phyloP scores from a whole-genome alignment of 805 yeast species.

The Pichia nakasei region DNA sequence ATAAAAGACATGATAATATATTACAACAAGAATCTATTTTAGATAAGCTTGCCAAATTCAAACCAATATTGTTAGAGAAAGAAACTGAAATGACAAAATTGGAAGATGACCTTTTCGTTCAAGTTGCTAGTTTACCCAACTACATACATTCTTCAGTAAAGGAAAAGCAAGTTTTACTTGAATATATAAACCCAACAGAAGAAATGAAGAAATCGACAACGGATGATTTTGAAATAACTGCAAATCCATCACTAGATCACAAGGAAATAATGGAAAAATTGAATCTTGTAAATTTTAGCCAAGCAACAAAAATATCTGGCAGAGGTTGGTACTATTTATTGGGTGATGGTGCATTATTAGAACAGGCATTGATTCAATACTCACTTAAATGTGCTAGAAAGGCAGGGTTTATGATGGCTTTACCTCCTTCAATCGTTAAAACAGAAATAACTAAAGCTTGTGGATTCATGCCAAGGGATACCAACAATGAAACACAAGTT shows the following conservation, averaged over 20 bases:
- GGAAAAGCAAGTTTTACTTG: slow-evolving; percentile 34
- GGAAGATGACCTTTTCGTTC: slow-evolving; percentile 30
- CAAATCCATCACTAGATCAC: slow-evolving; percentile 41
- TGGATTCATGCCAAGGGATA: slow-evolving; percentile 91
- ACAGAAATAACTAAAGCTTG: slow-evolving; percentile 76
- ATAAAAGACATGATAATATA: slow-evolving; percentile 7
- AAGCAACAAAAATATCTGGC: slow-evolving; percentile 72
- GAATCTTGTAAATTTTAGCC: slow-evolving; percentile 56
- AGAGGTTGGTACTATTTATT: slow-evolving; percentile 80
- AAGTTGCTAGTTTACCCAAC: slow-evolving; percentile 56
- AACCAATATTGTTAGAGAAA: slow-evolving; percentile 22
- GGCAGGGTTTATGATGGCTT: slow-evolving; percentile 58
- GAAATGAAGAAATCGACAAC: slow-evolving; percentile 17
- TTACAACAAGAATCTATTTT: slow-evolving; percentile 9
- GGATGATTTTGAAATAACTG: slow-evolving; percentile 1
- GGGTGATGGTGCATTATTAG: slow-evolving; percentile 81
- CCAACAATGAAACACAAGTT: slow-evolving; percentile 76
- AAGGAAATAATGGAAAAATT: slow-evolving; percentile 59
- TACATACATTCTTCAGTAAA: slow-evolving; percentile 41
- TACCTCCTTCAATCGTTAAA: slow-evolving; percentile 83
- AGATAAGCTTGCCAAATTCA: slow-evolving; percentile 18
- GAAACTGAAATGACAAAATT: slow-evolving; percentile 20
- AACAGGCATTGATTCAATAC: slow-evolving; percentile 82
- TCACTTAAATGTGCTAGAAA: slow-evolving; percentile 58
- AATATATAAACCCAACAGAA: slow-evolving; percentile 41